Conservation (phyloP, 495 filamentous ascomycete genomes). For the Parachaetomium inaequale region DNA sequence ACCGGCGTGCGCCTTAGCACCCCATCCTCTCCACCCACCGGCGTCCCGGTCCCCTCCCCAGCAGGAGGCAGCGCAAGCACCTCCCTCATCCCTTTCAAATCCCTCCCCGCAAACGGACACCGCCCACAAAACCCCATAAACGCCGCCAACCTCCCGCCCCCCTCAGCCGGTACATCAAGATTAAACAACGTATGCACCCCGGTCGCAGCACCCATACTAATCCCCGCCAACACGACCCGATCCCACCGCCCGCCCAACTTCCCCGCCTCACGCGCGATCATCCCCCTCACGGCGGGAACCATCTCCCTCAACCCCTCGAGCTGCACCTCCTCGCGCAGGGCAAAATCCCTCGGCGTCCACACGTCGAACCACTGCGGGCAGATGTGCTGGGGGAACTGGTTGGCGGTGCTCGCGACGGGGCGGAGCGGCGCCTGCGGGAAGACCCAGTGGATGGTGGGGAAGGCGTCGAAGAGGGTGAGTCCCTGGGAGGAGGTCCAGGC, state of each 20-base stretch:
- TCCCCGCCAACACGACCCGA: conserved; percentile 35
- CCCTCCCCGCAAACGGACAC: conserved; percentile 47
- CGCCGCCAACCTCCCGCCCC: conserved; percentile 32
- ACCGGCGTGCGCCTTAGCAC: conserved; percentile 40
- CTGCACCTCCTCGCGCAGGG: conserved; percentile 34
- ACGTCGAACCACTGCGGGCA: conserved; percentile 43
- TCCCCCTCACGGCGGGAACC: conserved; percentile 20
- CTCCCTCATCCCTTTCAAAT: conserved; percentile 27
- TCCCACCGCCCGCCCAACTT: conserved; percentile 29
- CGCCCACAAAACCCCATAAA: conserved; percentile 57
- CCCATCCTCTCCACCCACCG: conserved; percentile 4
- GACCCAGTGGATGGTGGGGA: conserved; percentile 40
- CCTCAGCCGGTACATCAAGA: conserved; percentile 19
- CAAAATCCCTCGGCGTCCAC: conserved; percentile 33
- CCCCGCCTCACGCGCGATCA: conserved; percentile 32
- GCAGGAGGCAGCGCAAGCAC: conserved; percentile 25
- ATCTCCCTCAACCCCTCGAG: conserved; percentile 28
- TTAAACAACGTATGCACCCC: conserved; percentile 42
- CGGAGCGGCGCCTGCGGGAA: conserved; percentile 52
- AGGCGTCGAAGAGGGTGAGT: conserved; percentile 31
- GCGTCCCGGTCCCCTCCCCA: conserved; percentile 18
- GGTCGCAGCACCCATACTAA: conserved; percentile 45
- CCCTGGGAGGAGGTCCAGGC: conserved; percentile 29
- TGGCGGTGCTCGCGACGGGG: conserved; percentile 37
- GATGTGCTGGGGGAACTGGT: conserved; percentile 20